Conservation (phyloP, 2,329 filamentous ascomycete species). For the Acephala macrosclerotiorum region DNA sequence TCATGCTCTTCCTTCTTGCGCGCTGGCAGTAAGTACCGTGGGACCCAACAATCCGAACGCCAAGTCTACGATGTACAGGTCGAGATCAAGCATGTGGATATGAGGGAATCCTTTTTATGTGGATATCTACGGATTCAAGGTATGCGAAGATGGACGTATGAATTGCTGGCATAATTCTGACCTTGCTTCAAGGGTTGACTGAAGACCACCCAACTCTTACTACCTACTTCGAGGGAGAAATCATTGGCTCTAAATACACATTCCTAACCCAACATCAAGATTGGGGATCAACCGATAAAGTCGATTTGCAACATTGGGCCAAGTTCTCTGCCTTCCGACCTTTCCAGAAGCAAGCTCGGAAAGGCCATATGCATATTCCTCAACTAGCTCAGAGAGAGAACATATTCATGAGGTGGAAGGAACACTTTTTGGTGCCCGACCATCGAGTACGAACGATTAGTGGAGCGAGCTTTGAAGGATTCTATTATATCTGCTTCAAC, state of each 20-base stretch:
- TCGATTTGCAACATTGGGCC: conserved; percentile 91
- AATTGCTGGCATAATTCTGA: conserved; percentile 23
- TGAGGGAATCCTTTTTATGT: conserved; percentile 92
- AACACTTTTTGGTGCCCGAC: conserved; percentile 95
- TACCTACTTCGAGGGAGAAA: conserved; percentile 98
- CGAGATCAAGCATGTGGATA: conserved; percentile 95
- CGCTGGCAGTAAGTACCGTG: conserved; percentile 85
- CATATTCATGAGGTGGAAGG: conserved; percentile 99
- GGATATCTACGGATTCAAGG: conserved; percentile 97
- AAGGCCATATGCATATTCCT: conserved; percentile 66
- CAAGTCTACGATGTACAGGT: conserved; percentile 96
- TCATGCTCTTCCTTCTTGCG: conserved; percentile 88
- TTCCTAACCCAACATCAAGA: conserved; percentile 88
- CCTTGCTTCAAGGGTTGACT: conserved; percentile 73
- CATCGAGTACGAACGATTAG: conserved; percentile 90
- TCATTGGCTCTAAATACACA: conserved; percentile 93
- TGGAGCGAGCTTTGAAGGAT: conserved; percentile 96
- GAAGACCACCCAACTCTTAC: conserved; percentile 97
- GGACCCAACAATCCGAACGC: conserved; percentile 91
- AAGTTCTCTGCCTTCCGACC: conserved; percentile 89
- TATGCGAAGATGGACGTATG: conserved; percentile 44
- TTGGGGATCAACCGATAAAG: conserved; percentile 93
- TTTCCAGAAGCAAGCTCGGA: conserved; percentile 65
- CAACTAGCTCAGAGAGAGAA: conserved; percentile 83
- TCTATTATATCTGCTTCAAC: conserved; percentile 99